Evolutionary conservation across 257 asterid genomes (phyloP), one percentile per base, ranked within the genome.

Genomic region (Apocynum venetum): DNA sequence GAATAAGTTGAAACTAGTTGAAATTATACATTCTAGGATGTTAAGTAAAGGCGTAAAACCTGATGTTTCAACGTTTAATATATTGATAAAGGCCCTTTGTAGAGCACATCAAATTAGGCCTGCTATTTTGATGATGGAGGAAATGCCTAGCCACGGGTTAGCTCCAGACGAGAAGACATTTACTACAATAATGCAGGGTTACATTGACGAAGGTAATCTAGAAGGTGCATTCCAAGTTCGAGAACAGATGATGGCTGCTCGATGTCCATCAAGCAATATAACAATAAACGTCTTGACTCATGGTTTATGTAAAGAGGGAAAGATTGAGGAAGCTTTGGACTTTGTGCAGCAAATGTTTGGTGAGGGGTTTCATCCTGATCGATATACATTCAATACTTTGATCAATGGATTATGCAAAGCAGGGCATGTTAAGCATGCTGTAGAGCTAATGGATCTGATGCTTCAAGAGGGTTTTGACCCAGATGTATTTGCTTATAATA

Each of bases 81-180:
- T 89, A 82, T 81, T 95, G 89, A 91, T 93, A 64, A 95, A 95
- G 86, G 98, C 97, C 11, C 74, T 95, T 1, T 95, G 98, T 71
- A 95, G 86, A 81, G 92, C 97, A 17, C 97, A 95, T 79, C 98
- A 95, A 67, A 91, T 91, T 79, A 89, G 98, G 85, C 92, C 98
- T 47, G 98, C 97, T 9, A 90, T 95, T 76, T 70, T 95, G 89
- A 80, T 93, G 89, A 90, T 93, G 98, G 98, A 93, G 85, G 98
- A 95, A 85, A 93, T 95, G 98, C 83, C 92, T 19, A 81, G 79
- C 57, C 83, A 89, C 25, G 93, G 90, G 49, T 84, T 93, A 65
- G 71, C 59, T 1, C 98, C 97, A 4, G 98, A 95, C 82, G 98
- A 93, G 89, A 93, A 84, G 88, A 91, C 97, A 0, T 93, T 78